Evolutionary conservation across 2,329 filamentous ascomycete species (phyloP), one percentile per base, ranked within the genome.

Genomic region (Zymoseptoria crescenta): DNA sequence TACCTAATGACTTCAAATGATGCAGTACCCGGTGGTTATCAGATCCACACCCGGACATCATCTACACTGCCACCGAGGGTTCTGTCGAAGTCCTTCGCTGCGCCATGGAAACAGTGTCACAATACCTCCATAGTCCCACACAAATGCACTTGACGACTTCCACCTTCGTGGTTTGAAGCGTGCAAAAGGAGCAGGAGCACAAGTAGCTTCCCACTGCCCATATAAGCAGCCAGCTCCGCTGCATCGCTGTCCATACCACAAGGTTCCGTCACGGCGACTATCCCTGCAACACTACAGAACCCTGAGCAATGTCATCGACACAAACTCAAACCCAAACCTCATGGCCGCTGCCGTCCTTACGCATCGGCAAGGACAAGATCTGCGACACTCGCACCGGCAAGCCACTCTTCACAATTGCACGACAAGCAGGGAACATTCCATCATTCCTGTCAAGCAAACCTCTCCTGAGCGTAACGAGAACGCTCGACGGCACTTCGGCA

Each of bases 371-470:
- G 41, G 56, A 64, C 24, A 62, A 62, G 29, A 55, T 68, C 4
- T 57, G 59, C 28, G 59, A 66, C 49, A 8, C 54, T 20, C 41
- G 59, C 1, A 64, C 62, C 3, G 58, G 59, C 1, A 30, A 55
- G 3, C 60, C 59, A 1, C 41, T 63, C 24, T 67, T 63, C 57
- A 24, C 59, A 35, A 64, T 67, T 16, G 57, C 57, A 5, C 57
- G 60, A 35, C 59, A 61, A 56, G 58, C 66, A 9, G 59, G 59
- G 3, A 61, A 62, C 48, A 48, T 64, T n/a, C 64, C 65, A 6
- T 59, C 63, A 1, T 62, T 65, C 54, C 58, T 65, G 13, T 66
- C 64, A 20, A 62, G 54, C 16, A 66, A 65, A 52, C 61, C 65
- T 1, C 54, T 64, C 6, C 45, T 68, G 5, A 63, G 55, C 1